Evolutionary conservation across 2,329 filamentous ascomycete genomes (phyloP), one percentile per base, ranked within the genome.

Genomic region (Penicillium polonicum): DNA sequence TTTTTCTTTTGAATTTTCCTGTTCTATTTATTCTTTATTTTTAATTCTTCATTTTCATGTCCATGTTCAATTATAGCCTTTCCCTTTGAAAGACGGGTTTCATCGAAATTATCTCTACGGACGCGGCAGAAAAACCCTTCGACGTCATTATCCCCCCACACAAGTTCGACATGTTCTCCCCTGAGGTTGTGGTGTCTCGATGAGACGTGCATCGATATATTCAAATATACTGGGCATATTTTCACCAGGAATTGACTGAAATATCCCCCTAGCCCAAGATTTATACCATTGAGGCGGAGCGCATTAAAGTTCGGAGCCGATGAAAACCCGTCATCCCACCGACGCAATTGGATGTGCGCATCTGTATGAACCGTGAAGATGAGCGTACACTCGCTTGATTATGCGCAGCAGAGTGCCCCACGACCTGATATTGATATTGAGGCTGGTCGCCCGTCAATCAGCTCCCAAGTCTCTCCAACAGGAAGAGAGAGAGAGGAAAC

Each of bases 351-450:
- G 46, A 42, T 43, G 49, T 49, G 29, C 33, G 38, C 55, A 33
- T 52, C 43, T 27, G n/a, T 25, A 21, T 39, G 41, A 57, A 17
- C 41, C 41, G 25, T 35, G 5, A 52, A 36, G 29, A 76, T 76
- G 74, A 74, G 69, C 51, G 60, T 70, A 36, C 63, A 70, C 52
- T 64, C 69, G 17, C 60, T 66, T 36, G 73, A 76, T 53, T 72
- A 75, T 61, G 72, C 69, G 25, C 62, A 65, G 29, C 62, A 55
- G 3, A 58, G 55, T 33, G 52, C 60, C 7, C 31, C 62, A 10
- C 62, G 61, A 21, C 52, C 66, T 5, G 62, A 61, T 7, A 43
- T 67, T 3, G 75, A 77, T 62, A 65, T 77, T 15, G 75, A 77
- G 60, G 73, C 74, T 4, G 72, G 75, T 44, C 62, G 64, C 21